Evolutionary conservation across 2,329 filamentous ascomycete species (phyloP).

Genomic region (Aspergillus glaucus): DNA sequence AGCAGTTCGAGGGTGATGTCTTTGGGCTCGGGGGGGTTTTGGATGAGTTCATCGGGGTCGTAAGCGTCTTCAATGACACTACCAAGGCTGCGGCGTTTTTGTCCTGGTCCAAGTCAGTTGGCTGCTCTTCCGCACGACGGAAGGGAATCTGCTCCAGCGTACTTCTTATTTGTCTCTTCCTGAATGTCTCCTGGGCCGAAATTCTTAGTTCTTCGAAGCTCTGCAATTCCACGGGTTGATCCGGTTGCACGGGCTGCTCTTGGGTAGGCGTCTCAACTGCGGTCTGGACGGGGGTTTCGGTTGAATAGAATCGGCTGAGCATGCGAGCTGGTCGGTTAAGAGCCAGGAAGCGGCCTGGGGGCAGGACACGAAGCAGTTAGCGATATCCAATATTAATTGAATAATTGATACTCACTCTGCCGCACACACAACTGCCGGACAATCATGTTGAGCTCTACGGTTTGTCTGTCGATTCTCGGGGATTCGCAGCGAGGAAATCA

Average conservation of each 20-base stretch:
- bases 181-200: slow-evolving; percentile 10
- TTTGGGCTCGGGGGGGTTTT: slow-evolving; percentile 66
- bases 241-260: slow-evolving; percentile 6
- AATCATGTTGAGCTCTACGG: slow-evolving; percentile 31
- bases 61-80: slow-evolving; percentile 21
- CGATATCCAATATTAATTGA: slow-evolving; percentile 1
- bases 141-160: slow-evolving; percentile 6
- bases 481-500: slow-evolving; percentile 3
- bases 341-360: slow-evolving; percentile 31
- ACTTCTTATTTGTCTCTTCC: slow-evolving; percentile 17
- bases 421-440: slow-evolving; percentile 34
- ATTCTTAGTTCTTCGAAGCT: slow-evolving; percentile 1
- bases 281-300: slow-evolving; percentile 21
- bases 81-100: slow-evolving; percentile 28
- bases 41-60: slow-evolving; percentile 40
- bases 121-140: neutral
- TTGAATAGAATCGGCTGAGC: slow-evolving; percentile 29
- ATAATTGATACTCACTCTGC: slow-evolving; percentile 29
- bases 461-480: slow-evolving; percentile 1
- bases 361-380: slow-evolving; percentile 7
- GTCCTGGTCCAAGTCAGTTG: slow-evolving; percentile 15
- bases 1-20: slow-evolving; percentile 87
- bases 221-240: slow-evolving; percentile 4
- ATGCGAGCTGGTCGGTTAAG: slow-evolving; percentile 27
- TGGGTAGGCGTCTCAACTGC: slow-evolving; percentile 14